Percentiles rank a stretch among this genome's conserved stretches.
These are phyloP conservation scores for Tolypocladium paradoxum DNA, from an alignment of 2,329 filamentous ascomycete genomes.

Conservation along the genomic window DNA sequence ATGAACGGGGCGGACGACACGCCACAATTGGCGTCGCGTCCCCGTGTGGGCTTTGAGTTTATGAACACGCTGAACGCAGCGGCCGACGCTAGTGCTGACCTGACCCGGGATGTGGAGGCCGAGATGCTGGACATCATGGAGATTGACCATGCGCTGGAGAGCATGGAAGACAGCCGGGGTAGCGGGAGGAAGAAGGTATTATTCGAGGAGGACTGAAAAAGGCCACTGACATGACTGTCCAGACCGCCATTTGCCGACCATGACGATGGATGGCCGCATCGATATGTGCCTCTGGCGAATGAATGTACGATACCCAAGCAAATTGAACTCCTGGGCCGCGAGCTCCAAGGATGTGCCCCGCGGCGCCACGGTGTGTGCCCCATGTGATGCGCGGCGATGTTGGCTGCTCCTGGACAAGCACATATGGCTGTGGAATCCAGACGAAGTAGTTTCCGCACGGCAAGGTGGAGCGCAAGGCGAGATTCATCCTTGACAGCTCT, in stretches of 20 bases:
- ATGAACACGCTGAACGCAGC: conserved; percentile 39
- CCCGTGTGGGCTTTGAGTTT: conserved; percentile 36
- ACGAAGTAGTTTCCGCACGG: conserved; percentile 44
- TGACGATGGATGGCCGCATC: background rate
- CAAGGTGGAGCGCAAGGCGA: conserved; percentile 69
- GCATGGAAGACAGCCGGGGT: conserved; percentile 39
- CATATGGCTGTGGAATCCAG: background rate
- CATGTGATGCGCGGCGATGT: background rate
- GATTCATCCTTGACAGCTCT: conserved; percentile 63
- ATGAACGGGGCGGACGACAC: conserved; percentile 9
- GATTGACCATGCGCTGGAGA: conserved; percentile 49
- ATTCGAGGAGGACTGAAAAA: conserved; percentile 31
- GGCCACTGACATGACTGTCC: conserved; percentile 11
- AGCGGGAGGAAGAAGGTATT: conserved; percentile 40
- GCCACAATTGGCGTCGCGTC: conserved; percentile 16
- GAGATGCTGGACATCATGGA: conserved; percentile 57
- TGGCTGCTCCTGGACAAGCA: background rate
- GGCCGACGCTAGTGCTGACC: conserved; percentile 39
- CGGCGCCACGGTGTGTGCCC: background rate
- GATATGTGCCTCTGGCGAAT: background rate
- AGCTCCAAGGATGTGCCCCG: background rate
- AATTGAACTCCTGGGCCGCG: conserved; percentile 3
- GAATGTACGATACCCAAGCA: conserved; percentile 11
- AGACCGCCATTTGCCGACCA: conserved; percentile 3
- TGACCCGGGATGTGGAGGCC: conserved; percentile 43